Evolutionary conservation across 148 eudicot genomes (phyloP), one percentile per base, ranked within the genome.

Genomic region (Dianthus caryophyllus): DNA sequence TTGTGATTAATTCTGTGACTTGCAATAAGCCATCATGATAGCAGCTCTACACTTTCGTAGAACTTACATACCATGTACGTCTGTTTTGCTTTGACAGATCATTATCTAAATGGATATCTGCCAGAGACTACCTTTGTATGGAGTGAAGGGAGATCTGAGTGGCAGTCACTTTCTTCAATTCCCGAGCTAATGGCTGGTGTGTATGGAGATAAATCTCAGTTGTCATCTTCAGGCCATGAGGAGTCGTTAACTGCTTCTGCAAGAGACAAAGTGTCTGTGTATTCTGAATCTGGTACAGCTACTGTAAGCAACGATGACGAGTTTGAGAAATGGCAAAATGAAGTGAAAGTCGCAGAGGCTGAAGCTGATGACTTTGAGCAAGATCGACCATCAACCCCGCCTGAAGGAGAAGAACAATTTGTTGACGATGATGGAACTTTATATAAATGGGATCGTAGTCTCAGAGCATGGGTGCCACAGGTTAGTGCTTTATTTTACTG

Each of bases 401-500:
- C 93, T 18, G 99, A 90, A 20, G 99, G 96, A 5, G 99, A 94
- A 72, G 87, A 84, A 68, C 97, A 94, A 76, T 94, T 90, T 51
- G 82, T 84, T 33, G 99, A 94, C 81, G 99, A 94, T 73, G 99
- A 94, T 75, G 99, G 99, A 58, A 94, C 99, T 13, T 73, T 59
- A 17, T 94, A 94, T 80, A 94, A 82, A 78, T 94, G 99, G 99
- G 89, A 90, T 71, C 84, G 83, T 25, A 73, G 64, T 67, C 86
- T 86, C 53, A 79, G 90, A 80, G 96, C 82, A 58, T 94, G 96
- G 93, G 93, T 90, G 70, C 99, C 99, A 58, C 98, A 94, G 97
- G 98, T 88, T 55, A 60, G 78, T 71, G 71, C 65, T 56, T 51
- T 38, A 36, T 13, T 65, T 26, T 55, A 54, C 13, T 68, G 71